Evolutionary conservation across 164 flowering plant species (phyloP).

Genomic region (Stephania japonica): DNA sequence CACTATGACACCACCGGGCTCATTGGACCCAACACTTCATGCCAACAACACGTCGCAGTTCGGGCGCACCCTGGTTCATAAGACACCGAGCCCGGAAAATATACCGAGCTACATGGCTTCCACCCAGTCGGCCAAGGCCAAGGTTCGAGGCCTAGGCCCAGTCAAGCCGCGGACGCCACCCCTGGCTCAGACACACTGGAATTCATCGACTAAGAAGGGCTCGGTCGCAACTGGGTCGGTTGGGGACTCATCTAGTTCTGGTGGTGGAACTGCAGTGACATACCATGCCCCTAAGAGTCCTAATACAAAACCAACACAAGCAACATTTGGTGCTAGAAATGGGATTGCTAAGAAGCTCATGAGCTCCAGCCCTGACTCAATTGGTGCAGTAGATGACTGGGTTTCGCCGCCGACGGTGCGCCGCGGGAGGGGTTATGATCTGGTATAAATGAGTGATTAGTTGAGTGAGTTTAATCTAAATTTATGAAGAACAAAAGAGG

Average conservation of each 20-base stretch:
- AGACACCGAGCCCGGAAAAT: slow-evolving; percentile 13
- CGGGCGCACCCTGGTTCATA: background rate
- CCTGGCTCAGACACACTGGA: slow-evolving; percentile 41
- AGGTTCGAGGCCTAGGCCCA: slow-evolving; percentile 28
- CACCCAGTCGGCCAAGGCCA: slow-evolving; percentile 86
- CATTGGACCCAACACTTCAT: slow-evolving; percentile 12
- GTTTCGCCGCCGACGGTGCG: slow-evolving; percentile 23
- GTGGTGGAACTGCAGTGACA: slow-evolving; percentile 33
- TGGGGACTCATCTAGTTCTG: slow-evolving; percentile 56
- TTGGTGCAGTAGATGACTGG: slow-evolving; percentile 32
- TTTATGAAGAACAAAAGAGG: background rate
- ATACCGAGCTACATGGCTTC: slow-evolving; percentile 95
- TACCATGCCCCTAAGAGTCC: slow-evolving; percentile 46
- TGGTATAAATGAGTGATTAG: background rate
- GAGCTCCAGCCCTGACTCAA: slow-evolving; percentile 44
- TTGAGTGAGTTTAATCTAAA: background rate
- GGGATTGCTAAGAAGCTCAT: slow-evolving; percentile 16
- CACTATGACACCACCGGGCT: slow-evolving; percentile 23
- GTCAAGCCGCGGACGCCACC: slow-evolving; percentile 9
- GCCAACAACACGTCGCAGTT: background rate
- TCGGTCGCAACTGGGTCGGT: slow-evolving; percentile 5
- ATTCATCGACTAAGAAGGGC: slow-evolving; percentile 40
- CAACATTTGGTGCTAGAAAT: slow-evolving; percentile 16
- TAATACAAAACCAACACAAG: slow-evolving; percentile 19
- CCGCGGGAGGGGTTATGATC: slow-evolving; percentile 19